phyloP scores from a whole-genome alignment of 192 early-diverging fungal genomes.

The Coemansia sp. region DNA sequence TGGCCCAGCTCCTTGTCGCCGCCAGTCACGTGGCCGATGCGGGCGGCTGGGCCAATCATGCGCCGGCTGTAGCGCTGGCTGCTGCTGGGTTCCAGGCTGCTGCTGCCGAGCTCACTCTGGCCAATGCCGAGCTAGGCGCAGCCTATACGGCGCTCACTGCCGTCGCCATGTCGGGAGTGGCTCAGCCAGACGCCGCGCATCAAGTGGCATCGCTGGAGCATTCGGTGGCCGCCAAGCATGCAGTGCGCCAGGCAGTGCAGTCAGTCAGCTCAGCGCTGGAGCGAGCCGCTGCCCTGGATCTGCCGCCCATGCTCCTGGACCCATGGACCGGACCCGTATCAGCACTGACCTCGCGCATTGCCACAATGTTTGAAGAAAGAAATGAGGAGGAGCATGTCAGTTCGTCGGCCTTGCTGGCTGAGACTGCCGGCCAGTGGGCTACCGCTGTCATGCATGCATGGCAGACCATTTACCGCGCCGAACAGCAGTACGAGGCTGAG shows the following conservation, averaged over 20 bases:
- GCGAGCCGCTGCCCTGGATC: not conserved
- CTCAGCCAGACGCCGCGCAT: not conserved
- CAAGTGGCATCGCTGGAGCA: not conserved
- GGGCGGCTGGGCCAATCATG: slow-evolving; percentile 20
- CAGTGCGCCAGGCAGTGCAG: not conserved
- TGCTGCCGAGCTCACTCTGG: not conserved
- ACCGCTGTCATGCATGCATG: slow-evolving; percentile 45
- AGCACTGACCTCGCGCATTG: not conserved
- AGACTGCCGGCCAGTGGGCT: slow-evolving; percentile 26
- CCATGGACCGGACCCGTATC: slow-evolving; percentile 5
- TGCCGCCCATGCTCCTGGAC: slow-evolving; percentile 3
- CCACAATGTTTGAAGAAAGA: not conserved
- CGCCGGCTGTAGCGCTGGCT: not conserved
- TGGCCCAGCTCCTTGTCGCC: slow-evolving; percentile 23
- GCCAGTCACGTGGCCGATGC: slow-evolving; percentile 13
- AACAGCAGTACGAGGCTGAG: slow-evolving; percentile 9
- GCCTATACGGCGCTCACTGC: slow-evolving; percentile 1
- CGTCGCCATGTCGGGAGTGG: slow-evolving; percentile 12
- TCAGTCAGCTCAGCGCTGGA: not conserved
- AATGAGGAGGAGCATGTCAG: not conserved
- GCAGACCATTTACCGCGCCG: slow-evolving; percentile 37
- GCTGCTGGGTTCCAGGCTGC: slow-evolving; percentile 3
- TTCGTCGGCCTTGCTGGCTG: slow-evolving; percentile 4
- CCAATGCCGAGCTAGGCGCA: slow-evolving; percentile 6
- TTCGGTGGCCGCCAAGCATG: not conserved